Evolutionary conservation across 768 basidiomycete genomes (phyloP), one percentile per base, ranked within the genome.

Genomic region (Lepiota subincarnata): DNA sequence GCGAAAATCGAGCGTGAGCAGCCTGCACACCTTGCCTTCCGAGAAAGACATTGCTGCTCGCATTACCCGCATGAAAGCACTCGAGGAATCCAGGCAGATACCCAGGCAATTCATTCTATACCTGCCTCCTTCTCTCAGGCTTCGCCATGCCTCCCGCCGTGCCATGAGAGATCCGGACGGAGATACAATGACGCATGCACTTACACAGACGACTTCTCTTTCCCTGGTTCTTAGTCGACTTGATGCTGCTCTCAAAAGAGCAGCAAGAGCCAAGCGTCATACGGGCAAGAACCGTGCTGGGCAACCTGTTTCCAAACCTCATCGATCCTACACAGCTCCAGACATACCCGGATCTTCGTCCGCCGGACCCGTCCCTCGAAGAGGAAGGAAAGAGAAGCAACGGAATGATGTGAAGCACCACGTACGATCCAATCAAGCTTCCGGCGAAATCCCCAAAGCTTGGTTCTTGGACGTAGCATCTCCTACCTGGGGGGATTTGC

Each of bases 391-490:
- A 61, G 82, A 79, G 18, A 85, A 84, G 59, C 65, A 70, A 11
- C 74, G 68, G 52, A 67, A 66, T 19, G 53, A 36, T 22, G 54
- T 28, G 7, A 42, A 40, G 12, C 38, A 42, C 24, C 45, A 50
- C 45, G 37, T 45, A 1, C 48, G 26, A 14, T 19, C 31, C 6
- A 36, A 34, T 12, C 37, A 54, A 35, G 34, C 53, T 11, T 14
- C 36, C n/a, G 41, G 51, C 28, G 46, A 60, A 19, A 56, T 58
- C 59, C 75, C 73, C 20, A 79, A 79, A 56, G 84, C 87, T 4
- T 97, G 94, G 94, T 98, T 92, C 80, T 68, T 98, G 39, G 93
- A 98, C 62, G 83, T 96, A 0, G 77, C 90, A 24, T 91, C 86
- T 57, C 93, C 94, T 1, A 85, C 83, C 0, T 91, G 90, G 80